These are phyloP conservation scores for Chlamydomonas eustigma DNA, from an alignment of 139 green algal genomes.

Conservation along the genomic window DNA sequence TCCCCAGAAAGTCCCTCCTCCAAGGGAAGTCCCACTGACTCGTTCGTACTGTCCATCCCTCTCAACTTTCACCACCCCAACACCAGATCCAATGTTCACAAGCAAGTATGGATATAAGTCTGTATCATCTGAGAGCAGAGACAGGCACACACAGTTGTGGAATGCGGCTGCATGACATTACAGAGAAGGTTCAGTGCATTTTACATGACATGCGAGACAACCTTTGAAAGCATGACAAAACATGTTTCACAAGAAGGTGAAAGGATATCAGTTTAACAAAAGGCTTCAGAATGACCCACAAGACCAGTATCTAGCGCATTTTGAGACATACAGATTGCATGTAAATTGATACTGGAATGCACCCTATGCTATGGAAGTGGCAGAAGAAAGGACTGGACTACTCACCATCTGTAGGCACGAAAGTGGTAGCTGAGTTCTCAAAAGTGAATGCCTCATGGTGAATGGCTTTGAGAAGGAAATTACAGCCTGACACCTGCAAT, in stretches of 20 bases:
- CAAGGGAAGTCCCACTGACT: constrained; percentile 90
- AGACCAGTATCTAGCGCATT: no score
- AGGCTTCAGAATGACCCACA: no score
- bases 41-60: constrained; percentile 68
- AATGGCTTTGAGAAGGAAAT: constrained; percentile 94
- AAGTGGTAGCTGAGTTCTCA: constrained; percentile 55
- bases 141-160: no score
- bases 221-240: no score
- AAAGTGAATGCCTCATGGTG: constrained; percentile 93
- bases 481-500: constrained; percentile 66
- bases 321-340: no score
- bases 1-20: constrained; percentile 98
- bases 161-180: no score
- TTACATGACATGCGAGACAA: no score
- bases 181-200: background rate
- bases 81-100: constrained; percentile 96
- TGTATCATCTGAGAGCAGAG: constrained; percentile 45
- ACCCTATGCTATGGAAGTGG: no score
- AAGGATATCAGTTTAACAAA: no score
- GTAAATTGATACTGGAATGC: no score
- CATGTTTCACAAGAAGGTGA: background rate
- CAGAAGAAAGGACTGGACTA: no score
- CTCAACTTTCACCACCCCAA: constrained; percentile 88
- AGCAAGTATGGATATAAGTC: constrained; percentile 95
- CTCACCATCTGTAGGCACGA: constrained; percentile 51